Evolutionary conservation across 108 stramenopile genomes (phyloP), one percentile per base, ranked within the genome.

Genomic region (Fragilaria crotonensis): DNA sequence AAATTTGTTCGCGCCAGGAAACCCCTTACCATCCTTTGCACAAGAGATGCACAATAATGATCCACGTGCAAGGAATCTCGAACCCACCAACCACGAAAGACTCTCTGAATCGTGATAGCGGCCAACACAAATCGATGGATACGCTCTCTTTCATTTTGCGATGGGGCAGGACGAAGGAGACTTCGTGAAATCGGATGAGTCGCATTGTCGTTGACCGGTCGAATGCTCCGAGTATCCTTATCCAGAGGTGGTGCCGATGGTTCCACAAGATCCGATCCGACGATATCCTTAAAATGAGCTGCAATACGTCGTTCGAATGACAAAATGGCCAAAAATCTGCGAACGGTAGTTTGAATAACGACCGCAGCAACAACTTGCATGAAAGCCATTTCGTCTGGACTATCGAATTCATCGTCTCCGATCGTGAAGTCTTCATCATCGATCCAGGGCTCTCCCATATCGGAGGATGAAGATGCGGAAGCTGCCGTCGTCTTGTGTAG

Each of bases 61-160:
- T 88, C 86, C 18, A 88, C 76, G 28, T 64, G 62, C 50, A 92
- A 59, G 11, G 62, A 77, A 70, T 88, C 90, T 61, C 90, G 72
- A 18, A 69, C 79, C 78, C 81, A 92, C 83, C 84, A 92, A 5
- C 90, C 86, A 23, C 90, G 84, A 52, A 85, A 92, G 7, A 63
- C 51, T 23, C 74, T 46, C 71, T 88, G 90, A n/a, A 92, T 92
- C 25, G 45, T 63, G 29, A 69, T 76, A 3, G 85, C 85, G 25
- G 89, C 85, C 27, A 75, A 63, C 48, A 72, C 66, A 46, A 73
- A 76, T 22, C 79, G 52, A 45, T 68, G 44, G 23, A 68, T 33
- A 44, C 50, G 46, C 64, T 54, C 44, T 56, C 28, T 59, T 67
- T 68, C 41, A 70, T 57, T 54, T 65, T 59, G 45, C 11, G 36